Evolutionary conservation across 2,329 filamentous ascomycete genomes (phyloP).

Genomic region (Phaeosphaeriaceae sp.): DNA sequence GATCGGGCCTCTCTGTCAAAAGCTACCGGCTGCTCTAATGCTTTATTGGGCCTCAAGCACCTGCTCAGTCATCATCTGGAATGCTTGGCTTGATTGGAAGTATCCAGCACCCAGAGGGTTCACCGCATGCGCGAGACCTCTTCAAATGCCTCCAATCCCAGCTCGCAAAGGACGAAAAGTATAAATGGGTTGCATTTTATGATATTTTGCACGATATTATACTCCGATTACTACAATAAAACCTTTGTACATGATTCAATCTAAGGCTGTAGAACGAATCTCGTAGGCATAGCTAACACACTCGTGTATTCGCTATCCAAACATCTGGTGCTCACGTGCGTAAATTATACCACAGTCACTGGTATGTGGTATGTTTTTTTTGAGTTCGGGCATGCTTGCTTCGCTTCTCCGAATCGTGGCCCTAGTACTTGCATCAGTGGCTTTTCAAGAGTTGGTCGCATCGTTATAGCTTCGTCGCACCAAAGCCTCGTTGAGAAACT

Average conservation of each 20-base stretch:
- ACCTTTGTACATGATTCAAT: not conserved
- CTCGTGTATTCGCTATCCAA: not conserved
- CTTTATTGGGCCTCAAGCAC: conserved; percentile 51
- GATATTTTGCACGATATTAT: too few relatives aligned
- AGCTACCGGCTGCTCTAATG: conserved; percentile 50
- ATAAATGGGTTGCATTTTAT: not conserved
- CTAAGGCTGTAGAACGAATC: not conserved
- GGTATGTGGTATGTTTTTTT: too few relatives aligned
- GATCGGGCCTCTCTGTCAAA: conserved; percentile 41
- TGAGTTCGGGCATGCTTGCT: not conserved
- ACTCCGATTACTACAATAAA: not conserved
- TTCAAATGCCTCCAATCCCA: conserved; percentile 27
- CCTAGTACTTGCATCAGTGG: conserved; percentile 1
- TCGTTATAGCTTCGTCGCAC: not conserved
- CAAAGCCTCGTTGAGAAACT: not conserved
- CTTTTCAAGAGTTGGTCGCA: not conserved
- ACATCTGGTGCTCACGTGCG: too few relatives aligned
- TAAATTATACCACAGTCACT: too few relatives aligned
- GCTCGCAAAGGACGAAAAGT: conserved; percentile 8
- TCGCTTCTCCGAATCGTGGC: not conserved
- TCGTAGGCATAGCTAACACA: not conserved
- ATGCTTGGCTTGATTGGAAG: conserved; percentile 39
- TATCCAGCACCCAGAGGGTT: conserved; percentile 34
- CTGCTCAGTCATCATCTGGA: conserved; percentile 42
- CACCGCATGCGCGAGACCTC: conserved; percentile 35